Base-by-base conservation (phyloP, 2,329 filamentous ascomycete genomes). In the Penicillium digitatum region DNA sequence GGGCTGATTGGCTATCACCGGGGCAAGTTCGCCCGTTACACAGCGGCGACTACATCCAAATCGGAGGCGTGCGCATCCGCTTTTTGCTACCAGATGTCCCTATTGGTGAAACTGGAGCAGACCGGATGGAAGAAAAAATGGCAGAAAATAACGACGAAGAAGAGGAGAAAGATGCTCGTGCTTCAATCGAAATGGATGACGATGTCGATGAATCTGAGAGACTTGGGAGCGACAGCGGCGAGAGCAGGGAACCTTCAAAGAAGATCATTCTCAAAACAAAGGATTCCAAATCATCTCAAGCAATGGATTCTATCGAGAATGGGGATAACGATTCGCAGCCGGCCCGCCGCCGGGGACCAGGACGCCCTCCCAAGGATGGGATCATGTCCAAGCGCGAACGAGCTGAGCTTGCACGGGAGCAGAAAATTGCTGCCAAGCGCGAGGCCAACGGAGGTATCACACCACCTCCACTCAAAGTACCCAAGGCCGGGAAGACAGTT, bases 341-440 rank as follows among this genome's bases (percentile, higher is more conserved):
- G 10, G 62, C 63, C 5, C 70, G 72, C 44, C 74, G 74, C 44
- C 71, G 76, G 44, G 84, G 84, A 42, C 84, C 84, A 50, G 84
- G 84, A 49, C 76, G 84, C 47, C 84, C 84, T 40, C 84, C 84
- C 10, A 87, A 87, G 72, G 83, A 87, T 65, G 84, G 84, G 20
- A 79, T 86, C 65, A 84, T 87, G 78, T 87, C 84, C 5, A 87
- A 86, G 65, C 79, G 84, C 46, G 83, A 86, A 66, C 74, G 79
- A 56, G 78, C 79, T 24, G 77, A 81, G 59, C 72, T 82, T 62
- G 77, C 80, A 52, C 78, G 79, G 58, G 78, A 81, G 54, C 76
- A 77, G 54, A 82, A 82, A 62, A 70, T 81, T 57, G 76, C 75
- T 39, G 75, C 75, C 24, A 75, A 72, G 55, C 74, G 75, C 32